These are phyloP conservation scores for Eremochloa ophiuroides DNA, from an alignment of 176 grass and related monocot species.

Conservation along the genomic window DNA sequence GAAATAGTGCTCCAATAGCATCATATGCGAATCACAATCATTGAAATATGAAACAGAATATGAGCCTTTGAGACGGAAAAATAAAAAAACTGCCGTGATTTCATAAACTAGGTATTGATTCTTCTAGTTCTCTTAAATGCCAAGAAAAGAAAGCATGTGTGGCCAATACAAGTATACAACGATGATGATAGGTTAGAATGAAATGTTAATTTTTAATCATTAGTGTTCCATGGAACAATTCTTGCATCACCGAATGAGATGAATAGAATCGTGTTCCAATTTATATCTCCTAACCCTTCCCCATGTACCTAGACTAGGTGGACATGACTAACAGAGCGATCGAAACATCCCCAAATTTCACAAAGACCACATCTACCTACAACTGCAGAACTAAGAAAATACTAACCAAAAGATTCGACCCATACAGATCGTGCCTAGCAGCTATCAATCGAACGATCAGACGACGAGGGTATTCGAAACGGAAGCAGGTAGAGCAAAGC, in stretches of 20 bases:
- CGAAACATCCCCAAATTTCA: background rate
- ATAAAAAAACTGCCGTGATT: background rate
- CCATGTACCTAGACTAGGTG: background rate
- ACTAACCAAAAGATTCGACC: background rate
- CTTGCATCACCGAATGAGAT: background rate
- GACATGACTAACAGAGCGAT: background rate
- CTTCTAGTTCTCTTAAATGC: background rate
- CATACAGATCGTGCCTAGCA: background rate
- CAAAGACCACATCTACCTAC: background rate
- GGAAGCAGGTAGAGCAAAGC: background rate
- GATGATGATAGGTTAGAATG: background rate
- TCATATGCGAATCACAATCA: background rate
- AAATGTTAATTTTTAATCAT: background rate
- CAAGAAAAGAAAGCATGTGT: background rate
- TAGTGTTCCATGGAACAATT: no score
- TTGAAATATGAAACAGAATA: background rate
- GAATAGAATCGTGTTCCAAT: background rate
- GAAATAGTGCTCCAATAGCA: background rate
- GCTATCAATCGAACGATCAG: background rate
- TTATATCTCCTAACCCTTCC: background rate
- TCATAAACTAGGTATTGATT: background rate
- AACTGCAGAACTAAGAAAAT: background rate
- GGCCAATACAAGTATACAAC: background rate
- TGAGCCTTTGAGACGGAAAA: background rate
- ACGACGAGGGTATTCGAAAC: background rate